Evolutionary conservation across 208 protist species (phyloP), one percentile per base, ranked within the genome.

Genomic region (Leptomonas seymouri): DNA sequence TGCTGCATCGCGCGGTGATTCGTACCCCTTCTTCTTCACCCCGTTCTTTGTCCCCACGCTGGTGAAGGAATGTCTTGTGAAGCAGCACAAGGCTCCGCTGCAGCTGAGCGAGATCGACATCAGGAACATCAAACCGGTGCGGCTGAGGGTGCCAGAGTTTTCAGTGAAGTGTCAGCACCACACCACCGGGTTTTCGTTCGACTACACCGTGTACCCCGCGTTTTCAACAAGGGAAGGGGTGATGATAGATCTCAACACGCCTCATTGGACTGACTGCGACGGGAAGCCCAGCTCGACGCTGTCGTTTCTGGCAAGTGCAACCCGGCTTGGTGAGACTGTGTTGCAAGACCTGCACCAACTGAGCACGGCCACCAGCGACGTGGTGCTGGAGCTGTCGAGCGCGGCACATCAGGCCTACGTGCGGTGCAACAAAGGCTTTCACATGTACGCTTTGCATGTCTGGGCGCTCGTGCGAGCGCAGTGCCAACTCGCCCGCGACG

Each of bases 301-400:
- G n/a, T 67, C 76, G 21, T 78, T 87, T n/a, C 71, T 82, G 14
- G 59, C 70, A 25, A 84, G 79, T 59, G 50, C 71, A 23, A 57
- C 78, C 20, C 73, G 79, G 23, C 44, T 87, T 0, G 56, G 72
- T 0, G 59, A 78, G 28, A 63, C 50, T 6, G 65, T 78, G 18
- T 30, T 79, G 27, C 55, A 84, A 12, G 39, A 74, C 16, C 42
- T 87, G 23, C 53, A 64, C 25, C 20, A 25, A 6, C 64, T 74
- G 15, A 78, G 63, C 27, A 49, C 34, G 7, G 67, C 72, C 20
- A 51, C 80, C 51, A 79, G 59, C 41, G 48, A 62, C 23, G 55
- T 75, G 20, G 70, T 71, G 16, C n/a, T 76, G 25, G 78, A 84
- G 71, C 74, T 87, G 46, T 74, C 71, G 11, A 87, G 82, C 55